Conservation (phyloP, 2,329 filamentous ascomycete genomes). For the Penicillium sp. region DNA sequence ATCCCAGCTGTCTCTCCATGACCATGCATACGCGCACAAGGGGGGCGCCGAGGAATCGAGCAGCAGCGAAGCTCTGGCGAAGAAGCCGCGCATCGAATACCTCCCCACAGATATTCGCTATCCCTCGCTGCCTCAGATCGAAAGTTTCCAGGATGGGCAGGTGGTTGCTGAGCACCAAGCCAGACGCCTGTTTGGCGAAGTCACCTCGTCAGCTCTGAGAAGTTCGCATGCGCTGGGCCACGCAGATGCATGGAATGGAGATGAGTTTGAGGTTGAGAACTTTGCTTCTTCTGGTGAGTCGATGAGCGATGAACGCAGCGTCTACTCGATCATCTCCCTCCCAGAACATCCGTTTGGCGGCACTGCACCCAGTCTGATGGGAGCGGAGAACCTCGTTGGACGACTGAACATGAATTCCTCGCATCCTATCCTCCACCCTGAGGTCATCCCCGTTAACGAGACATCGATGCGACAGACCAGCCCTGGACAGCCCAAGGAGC, state of each 20-base stretch:
- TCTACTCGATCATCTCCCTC: constrained; percentile 40
- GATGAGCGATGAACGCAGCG: constrained; percentile 36
- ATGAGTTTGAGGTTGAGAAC: constrained; percentile 39
- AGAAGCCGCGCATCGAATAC: constrained; percentile 35
- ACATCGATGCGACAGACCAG: constrained; percentile 35
- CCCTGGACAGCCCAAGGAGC: constrained; percentile 25
- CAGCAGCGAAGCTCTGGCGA: constrained; percentile 36
- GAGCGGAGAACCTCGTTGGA: constrained; percentile 48
- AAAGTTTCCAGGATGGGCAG: constrained; percentile 34
- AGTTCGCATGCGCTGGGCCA: constrained; percentile 51
- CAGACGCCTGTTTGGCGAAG: constrained; percentile 60
- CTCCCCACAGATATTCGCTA: constrained; percentile 37
- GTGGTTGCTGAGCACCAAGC: constrained; percentile 27
- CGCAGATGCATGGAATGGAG: constrained; percentile 29
- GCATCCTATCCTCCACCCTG: constrained; percentile 32
- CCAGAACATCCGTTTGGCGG: constrained; percentile 34
- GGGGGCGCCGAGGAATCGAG: constrained; percentile 36
- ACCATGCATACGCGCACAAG: constrained; percentile 34
- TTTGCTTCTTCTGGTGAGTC: constrained; percentile 44
- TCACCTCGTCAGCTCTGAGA: constrained; percentile 54
- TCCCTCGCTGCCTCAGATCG: constrained; percentile 43
- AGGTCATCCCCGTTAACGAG: constrained; percentile 27
- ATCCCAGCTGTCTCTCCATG: constrained; percentile 63
- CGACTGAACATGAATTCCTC: constrained; percentile 49
- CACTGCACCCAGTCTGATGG: constrained; percentile 48